A percentile compares a stretch with the other conserved stretches of the same genome.
These are phyloP conservation scores for Syncephalastrum racemosum DNA, from an alignment of 371 early-diverging fungal genomes.

Conservation along the genomic window DNA sequence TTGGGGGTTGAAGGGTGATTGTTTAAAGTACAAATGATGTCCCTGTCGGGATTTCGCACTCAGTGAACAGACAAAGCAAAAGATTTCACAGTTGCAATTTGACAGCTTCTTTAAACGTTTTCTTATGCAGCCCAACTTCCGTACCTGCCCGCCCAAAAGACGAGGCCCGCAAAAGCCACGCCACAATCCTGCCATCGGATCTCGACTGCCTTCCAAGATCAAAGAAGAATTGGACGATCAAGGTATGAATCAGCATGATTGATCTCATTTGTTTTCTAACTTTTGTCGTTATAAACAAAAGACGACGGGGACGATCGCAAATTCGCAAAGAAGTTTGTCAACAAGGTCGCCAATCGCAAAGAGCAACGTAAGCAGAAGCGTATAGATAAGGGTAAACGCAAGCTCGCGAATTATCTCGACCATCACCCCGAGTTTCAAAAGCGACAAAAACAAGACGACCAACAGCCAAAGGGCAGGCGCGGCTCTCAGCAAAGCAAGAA, in stretches of 20 bases:
- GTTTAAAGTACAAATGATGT: too few relatives aligned
- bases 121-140: too few relatives aligned
- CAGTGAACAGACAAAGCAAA: too few relatives aligned
- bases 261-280: too few relatives aligned
- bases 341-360: conserved; percentile 32
- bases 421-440: conserved; percentile 7
- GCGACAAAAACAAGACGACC: conserved; percentile 11
- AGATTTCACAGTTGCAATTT: too few relatives aligned
- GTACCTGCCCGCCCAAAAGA: too few relatives aligned
- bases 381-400: conserved; percentile 39
- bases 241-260: conserved; percentile 17
- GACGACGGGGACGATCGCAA: conserved; percentile 36
- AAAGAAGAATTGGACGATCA: conserved; percentile 36
- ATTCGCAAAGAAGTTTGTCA: conserved; percentile 33
- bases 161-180: too few relatives aligned
- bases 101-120: too few relatives aligned
- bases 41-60: too few relatives aligned
- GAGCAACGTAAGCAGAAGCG: conserved; percentile 45
- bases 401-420: conserved; percentile 26
- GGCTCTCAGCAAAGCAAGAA: conserved; percentile 11
- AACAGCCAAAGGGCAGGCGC: conserved; percentile 25
- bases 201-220: conserved; percentile 32
- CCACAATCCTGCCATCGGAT: conserved; percentile 26
- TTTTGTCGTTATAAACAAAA: not conserved
- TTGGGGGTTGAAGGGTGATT: too few relatives aligned